Evolutionary conservation across 306 rosid genomes (phyloP), one percentile per base, ranked within the genome.

Genomic region (Cercis canadensis): DNA sequence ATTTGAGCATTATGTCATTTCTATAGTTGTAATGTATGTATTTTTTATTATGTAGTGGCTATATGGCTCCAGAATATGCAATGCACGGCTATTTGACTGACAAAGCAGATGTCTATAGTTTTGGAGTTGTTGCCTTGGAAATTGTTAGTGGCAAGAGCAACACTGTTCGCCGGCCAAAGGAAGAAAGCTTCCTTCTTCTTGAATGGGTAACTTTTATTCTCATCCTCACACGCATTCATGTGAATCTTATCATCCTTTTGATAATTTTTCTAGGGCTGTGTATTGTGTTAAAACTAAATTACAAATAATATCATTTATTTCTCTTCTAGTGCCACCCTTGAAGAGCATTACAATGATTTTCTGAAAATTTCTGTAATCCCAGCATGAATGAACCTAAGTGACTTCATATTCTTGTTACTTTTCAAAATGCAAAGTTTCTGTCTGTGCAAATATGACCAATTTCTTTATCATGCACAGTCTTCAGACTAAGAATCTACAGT

Each of bases 71-170:
- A 2, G 87, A 84, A 32, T 89, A 86, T 55, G 86, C 89, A 1
- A 76, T 86, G 92, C 78, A 85, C 6, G 94, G 94, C 62, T 83
- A 88, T 75, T 66, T 90, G 33, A 90, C 92, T 0, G 83, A 90
- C 16, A 91, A 91, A 75, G 92, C 92, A 52, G 92, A 91, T 75
- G 89, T 88, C 3, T 88, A 88, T 45, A 91, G 96, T 59, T 88
- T 83, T 31, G 96, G 96, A 24, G 62, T 91, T 21, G 85, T 88
- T 9, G 74, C 66, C 2, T 67, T 85, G 59, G 93, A 92, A 68
- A 82, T 83, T 19, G 62, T 83, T 5, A 78, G 82, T 52, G 90
- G 90, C n/a, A n/a, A n/a, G n/a, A 29, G 80, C 68, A 73, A 75
- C 72, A 87, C 82, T 13, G 78, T 24, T 53, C 29, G 67, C 13